Percentiles rank a stretch among this genome's conserved stretches.
Evolutionary conservation across 495 filamentous ascomycete genomes (phyloP).

Genomic region (Trichoderma virens): DNA sequence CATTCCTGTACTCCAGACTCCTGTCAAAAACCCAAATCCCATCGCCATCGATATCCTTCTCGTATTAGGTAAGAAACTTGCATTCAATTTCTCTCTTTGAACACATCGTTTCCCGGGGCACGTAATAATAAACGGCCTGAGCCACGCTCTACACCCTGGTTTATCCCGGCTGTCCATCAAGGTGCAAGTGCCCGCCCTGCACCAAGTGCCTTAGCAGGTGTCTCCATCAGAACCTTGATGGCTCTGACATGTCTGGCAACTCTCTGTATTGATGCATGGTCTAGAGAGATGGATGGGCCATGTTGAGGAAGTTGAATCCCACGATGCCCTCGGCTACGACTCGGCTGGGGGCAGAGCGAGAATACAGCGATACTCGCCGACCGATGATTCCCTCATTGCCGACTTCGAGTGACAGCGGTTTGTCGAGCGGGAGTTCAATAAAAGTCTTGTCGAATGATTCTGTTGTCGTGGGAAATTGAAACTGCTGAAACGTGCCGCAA

Average conservation of each 20-base stretch:
- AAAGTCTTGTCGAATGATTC: not conserved
- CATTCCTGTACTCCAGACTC: not conserved
- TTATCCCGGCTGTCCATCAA: not conserved
- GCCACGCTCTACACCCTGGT: not conserved
- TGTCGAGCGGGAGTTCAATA: constrained; percentile 25
- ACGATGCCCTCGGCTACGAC: constrained; percentile 39
- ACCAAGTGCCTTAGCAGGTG: not conserved
- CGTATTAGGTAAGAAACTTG: not conserved
- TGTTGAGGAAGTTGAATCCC: constrained; percentile 30
- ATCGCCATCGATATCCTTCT: not conserved
- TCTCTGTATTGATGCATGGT: not conserved
- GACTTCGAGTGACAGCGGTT: constrained; percentile 31
- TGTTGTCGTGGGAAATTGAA: constrained; percentile 15
- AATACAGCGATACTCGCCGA: constrained; percentile 34
- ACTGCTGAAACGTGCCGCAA: constrained; percentile 28
- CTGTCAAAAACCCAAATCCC: not conserved
- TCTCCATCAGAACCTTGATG: not conserved
- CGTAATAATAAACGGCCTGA: not conserved
- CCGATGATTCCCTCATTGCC: constrained; percentile 40
- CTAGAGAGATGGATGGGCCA: not conserved
- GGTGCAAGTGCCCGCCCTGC: not conserved
- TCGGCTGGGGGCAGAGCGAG: constrained; percentile 9
- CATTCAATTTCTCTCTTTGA: not conserved
- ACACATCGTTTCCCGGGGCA: not conserved
- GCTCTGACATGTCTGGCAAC: not conserved